A percentile compares a stretch with the other conserved stretches of the same genome.
Conservation (phyloP, 805 yeast genomes). For the Pichia heedii region DNA sequence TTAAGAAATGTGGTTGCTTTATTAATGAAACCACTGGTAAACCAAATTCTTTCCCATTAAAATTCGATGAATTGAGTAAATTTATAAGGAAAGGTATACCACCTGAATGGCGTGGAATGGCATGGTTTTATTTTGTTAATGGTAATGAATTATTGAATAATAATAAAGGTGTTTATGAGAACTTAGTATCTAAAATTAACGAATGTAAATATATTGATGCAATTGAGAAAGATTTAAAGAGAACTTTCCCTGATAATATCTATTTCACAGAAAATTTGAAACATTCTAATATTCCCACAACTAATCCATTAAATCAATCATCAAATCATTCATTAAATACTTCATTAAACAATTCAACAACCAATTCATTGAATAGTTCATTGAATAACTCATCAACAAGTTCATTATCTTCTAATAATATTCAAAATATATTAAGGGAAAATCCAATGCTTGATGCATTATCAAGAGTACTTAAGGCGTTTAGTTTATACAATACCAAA, state of each 20-base stretch:
- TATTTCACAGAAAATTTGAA: conserved; percentile 44
- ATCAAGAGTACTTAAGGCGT: conserved; percentile 74
- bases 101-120: conserved; percentile 94
- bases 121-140: conserved; percentile 92
- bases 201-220: conserved; percentile 65
- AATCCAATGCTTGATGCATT: conserved; percentile 60
- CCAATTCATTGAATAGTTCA: too few species aligned
- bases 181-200: conserved; percentile 50
- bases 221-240: conserved; percentile 84
- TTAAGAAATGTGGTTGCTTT: conserved; percentile 59
- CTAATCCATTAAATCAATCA: too few species aligned
- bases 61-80: conserved; percentile 68
- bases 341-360: too few species aligned
- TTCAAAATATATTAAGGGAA: too few species aligned
- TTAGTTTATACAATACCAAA: conserved; percentile 76
- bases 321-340: too few species aligned
- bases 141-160: conserved; percentile 57
- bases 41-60: conserved; percentile 68
- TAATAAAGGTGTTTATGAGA: conserved; percentile 66
- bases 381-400: too few species aligned
- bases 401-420: too few species aligned
- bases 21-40: conserved; percentile 30
- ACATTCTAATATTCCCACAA: too few species aligned
- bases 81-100: conserved; percentile 89
- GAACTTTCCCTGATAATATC: conserved; percentile 92